Evolutionary conservation across 2,329 filamentous ascomycete species (phyloP), one percentile per base, ranked within the genome.

Genomic region (Dothistroma pini): DNA sequence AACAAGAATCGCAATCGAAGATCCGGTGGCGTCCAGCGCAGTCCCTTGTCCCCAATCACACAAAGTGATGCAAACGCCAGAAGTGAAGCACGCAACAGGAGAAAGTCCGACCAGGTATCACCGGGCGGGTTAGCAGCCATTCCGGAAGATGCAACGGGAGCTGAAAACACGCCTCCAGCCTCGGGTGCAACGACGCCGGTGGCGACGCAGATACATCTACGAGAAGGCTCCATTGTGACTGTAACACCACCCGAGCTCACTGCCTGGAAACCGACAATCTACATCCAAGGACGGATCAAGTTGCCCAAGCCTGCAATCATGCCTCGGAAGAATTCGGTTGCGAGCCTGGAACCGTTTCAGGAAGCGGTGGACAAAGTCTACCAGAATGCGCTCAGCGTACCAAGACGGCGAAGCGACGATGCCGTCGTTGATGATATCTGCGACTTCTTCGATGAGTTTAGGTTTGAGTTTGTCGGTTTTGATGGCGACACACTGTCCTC

Each of bases 241-340:
- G 71, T 75, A 14, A 68, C 68, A 25, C 68, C 73, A 12, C 73
- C 71, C 2, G 75, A 76, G 59, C 56, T 70, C 16, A 72, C 68
- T 4, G 69, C 74, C 29, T 76, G 72, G 71, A 63, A 71, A 56
- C 65, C 68, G 9, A 68, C 71, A 10, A 59, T 75, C 14, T 80
- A 80, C 66, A 61, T 78, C 25, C 75, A 77, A 38, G 78, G 78
- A 10, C 74, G 75, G 0, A 78, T 80, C 54, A 71, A 71, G 57
- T 67, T 79, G n/a, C 74, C 73, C 32, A 71, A 72, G 25, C 72
- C 66, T 32, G 64, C 44, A 0, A 71, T 72, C 4, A 66, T 73
- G 61, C 71, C 72, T 16, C 71, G 75, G n/a, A 76, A 72, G 69
- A 74, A 74, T 41, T 78, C 75, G 11, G 70, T 78, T 12, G 76